phyloP scores from a whole-genome alignment of 176 grass and related monocot genomes.

The Aegilops bicornis region DNA sequence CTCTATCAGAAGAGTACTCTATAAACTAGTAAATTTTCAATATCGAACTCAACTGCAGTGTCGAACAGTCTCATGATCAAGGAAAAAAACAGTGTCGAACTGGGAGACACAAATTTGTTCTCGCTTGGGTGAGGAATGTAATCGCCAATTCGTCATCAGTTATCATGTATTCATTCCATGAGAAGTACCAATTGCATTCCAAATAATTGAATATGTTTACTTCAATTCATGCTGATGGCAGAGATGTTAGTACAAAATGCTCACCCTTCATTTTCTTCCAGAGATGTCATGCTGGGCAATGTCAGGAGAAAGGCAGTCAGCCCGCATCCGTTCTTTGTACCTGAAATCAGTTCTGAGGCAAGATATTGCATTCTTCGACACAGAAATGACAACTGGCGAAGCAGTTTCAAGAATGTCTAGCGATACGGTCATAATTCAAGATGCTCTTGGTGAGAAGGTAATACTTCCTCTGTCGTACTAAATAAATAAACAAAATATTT shows the following conservation, averaged over 20 bases:
- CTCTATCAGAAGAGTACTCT: background rate
- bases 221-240: background rate
- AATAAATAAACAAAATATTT: background rate
- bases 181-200: background rate
- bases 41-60: background rate
- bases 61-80: no score
- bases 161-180: background rate
- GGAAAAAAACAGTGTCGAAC: no score
- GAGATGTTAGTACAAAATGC: background rate
- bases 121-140: background rate
- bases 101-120: background rate
- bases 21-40: background rate
- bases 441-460: constrained; percentile 62
- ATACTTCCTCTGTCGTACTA: background rate
- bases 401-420: constrained; percentile 55
- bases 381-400: constrained; percentile 55
- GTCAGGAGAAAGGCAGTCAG: constrained; percentile 53
- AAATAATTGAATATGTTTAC: background rate
- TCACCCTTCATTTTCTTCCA: constrained; percentile 29
- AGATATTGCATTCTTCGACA: constrained; percentile 63
- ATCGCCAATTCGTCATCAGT: background rate
- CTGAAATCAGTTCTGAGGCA: constrained; percentile 50
- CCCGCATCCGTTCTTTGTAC: constrained; percentile 56
- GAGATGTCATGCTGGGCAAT: constrained; percentile 62
- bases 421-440: constrained; percentile 51